Evolutionary conservation across 768 basidiomycete species (phyloP).

Genomic region (Cystofilobasidium ferigula): DNA sequence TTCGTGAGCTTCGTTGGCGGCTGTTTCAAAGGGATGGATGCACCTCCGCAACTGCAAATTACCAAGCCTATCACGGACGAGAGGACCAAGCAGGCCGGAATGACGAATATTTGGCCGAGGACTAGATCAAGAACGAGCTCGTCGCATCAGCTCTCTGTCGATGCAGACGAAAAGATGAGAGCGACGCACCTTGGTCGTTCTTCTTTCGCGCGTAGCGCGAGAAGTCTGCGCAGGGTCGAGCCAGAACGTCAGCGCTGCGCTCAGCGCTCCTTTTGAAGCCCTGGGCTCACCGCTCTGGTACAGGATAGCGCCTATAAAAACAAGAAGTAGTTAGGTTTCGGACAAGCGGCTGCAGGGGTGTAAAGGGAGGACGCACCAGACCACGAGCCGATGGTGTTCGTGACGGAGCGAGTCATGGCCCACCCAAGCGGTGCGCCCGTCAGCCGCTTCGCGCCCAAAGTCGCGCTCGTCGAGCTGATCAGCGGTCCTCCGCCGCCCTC

Average conservation of each 20-base stretch:
- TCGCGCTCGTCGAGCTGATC: constrained; percentile 22
- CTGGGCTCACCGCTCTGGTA: neutral
- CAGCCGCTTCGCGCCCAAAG: constrained; percentile 27
- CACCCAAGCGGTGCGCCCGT: constrained; percentile 30
- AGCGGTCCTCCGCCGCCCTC: constrained; percentile 31
- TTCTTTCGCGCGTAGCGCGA: constrained; percentile 31
- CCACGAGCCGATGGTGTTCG: constrained; percentile 1
- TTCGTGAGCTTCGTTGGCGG: no score
- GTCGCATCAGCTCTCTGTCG: neutral
- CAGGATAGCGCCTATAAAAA: neutral
- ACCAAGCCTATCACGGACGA: constrained; percentile 33
- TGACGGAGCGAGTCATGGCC: constrained; percentile 27
- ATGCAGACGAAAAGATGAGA: constrained; percentile 16
- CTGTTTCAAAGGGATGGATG: no score
- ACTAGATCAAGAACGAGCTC: constrained; percentile 7
- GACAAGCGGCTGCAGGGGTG: no score
- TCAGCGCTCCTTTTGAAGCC: no score
- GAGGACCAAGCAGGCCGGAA: constrained; percentile 26
- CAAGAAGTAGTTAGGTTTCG: no score
- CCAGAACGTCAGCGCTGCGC: neutral
- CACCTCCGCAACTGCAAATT: constrained; percentile 30
- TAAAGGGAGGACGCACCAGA: neutral
- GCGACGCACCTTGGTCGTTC: constrained; percentile 27
- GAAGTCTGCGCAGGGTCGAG: constrained; percentile 29
- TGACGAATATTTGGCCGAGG: constrained; percentile 22